Base-by-base conservation (phyloP, 2,329 filamentous ascomycete genomes). In the Xenoacremonium recifei region DNA sequence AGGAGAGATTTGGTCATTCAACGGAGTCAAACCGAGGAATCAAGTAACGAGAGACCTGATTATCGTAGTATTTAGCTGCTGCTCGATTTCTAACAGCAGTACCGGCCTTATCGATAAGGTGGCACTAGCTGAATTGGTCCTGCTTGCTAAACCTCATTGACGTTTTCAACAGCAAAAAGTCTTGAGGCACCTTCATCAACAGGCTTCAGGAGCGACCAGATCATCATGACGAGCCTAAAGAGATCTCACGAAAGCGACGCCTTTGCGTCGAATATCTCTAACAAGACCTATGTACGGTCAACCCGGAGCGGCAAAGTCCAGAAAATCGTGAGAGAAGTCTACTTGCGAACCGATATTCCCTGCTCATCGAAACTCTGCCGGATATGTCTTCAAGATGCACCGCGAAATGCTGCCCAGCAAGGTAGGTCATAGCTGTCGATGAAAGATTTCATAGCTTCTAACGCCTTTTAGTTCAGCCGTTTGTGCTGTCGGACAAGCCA, bases 291-390 rank as follows among this genome's bases (percentile, higher is more conserved):
- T 63, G 88, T 99, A 50, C 82, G 93, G 47, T 96, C 93, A 19
- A 95, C 92, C 35, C 91, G 89, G 68, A 93, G 84, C 67, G 93
- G 93, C 67, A 96, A 96, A 72, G 92, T 97, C 46, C 93, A 97
- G 68, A 99, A 99, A 76, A 95, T 99, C 61, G 93, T 99, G 53
- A 84, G 91, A 59, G 93, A 99, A 73, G 79, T 97, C 50, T 99
- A 99, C 68, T 77, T 99, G 48, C 83, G 93, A 66, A 88, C 92
- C 70, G 93, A 99, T 65, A 97, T 99, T 60, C 92, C 93, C 37
- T 99, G 93, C 72, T 96, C 92, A 23, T 97, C 92, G 19, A 87
- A 85, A 66, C 74, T 99, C 33, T 99, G 93, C 72, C 77, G 78
- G 48, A 70, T 68, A 59, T 99, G 93, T 65, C 75, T 87, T 33